A percentile compares a stretch with the other conserved stretches of the same genome.
These are phyloP conservation scores for Eucalyptus brandiana DNA, from an alignment of 345 rosid genomes.

Conservation along the genomic window DNA sequence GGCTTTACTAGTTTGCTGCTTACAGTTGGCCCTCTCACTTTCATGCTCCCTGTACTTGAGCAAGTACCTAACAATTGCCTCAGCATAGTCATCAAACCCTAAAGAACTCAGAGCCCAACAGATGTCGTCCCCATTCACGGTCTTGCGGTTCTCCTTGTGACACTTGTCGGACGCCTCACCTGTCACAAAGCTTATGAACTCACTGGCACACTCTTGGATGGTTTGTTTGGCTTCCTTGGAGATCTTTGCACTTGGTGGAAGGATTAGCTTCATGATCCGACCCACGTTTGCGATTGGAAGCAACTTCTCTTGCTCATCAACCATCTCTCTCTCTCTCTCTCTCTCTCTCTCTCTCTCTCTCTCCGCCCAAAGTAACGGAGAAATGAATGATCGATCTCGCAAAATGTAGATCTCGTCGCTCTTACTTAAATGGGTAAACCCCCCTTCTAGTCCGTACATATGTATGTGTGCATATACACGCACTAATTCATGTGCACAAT, in stretches of 20 bases:
- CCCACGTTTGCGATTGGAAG: constrained; percentile 81
- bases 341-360: background rate
- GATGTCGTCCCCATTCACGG: constrained; percentile 74
- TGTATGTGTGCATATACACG: background rate
- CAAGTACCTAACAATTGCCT: constrained; percentile 49
- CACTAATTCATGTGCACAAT: background rate
- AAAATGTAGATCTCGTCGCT: background rate
- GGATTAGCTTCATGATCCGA: constrained; percentile 60
- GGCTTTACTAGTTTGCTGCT: background rate
- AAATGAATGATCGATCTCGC: background rate
- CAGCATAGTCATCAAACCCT: constrained; percentile 66
- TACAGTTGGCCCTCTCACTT: constrained; percentile 16
- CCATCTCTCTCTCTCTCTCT: constrained; percentile 12
- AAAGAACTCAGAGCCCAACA: constrained; percentile 75
- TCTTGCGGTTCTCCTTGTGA: constrained; percentile 82
- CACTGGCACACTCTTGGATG: constrained; percentile 78
- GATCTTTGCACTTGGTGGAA: constrained; percentile 71
- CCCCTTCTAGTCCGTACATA: background rate
- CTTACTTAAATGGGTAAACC: background rate
- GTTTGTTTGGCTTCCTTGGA: constrained; percentile 80
- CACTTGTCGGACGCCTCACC: constrained; percentile 84
- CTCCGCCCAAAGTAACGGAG: background rate
- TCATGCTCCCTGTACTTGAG: constrained; percentile 57
- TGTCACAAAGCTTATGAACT: constrained; percentile 76
- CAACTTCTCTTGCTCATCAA: constrained; percentile 45